Conservation (phyloP, 148 eudicot species). For the Chenopodium album region DNA sequence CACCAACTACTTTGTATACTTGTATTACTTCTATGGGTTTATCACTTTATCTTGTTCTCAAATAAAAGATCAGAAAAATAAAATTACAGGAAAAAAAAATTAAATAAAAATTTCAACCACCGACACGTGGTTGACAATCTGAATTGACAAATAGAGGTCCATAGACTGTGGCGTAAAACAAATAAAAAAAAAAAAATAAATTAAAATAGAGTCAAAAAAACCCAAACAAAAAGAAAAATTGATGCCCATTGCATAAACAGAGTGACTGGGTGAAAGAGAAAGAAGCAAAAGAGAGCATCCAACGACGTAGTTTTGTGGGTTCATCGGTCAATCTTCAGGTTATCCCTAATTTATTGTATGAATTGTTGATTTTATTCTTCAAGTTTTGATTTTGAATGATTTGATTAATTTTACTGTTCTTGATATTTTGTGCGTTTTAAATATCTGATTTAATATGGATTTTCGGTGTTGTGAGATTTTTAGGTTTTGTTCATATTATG, state of each 20-base stretch:
- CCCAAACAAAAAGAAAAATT: neutral
- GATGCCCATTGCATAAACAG: neutral
- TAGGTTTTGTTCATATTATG: neutral
- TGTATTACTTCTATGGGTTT: neutral
- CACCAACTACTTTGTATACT: neutral
- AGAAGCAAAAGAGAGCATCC: constrained; percentile 6
- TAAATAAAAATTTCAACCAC: neutral
- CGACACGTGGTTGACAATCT: neutral
- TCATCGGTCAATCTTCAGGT: constrained; percentile 18
- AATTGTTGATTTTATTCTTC: neutral
- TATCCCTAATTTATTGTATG: neutral
- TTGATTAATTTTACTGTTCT: neutral
- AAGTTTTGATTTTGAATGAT: too few relatives aligned
- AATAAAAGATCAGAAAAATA: neutral
- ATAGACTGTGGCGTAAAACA: neutral
- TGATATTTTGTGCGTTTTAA: neutral
- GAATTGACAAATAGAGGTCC: neutral
- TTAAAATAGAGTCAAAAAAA: neutral
- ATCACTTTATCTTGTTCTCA: neutral
- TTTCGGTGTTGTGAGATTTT: neutral
- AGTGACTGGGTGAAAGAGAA: neutral
- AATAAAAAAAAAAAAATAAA: neutral
- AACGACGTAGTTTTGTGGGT: neutral
- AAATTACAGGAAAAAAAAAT: neutral
- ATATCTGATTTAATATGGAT: neutral